Base-by-base conservation (phyloP, 441 rosid genomes). In the Populus trichocarpa region DNA sequence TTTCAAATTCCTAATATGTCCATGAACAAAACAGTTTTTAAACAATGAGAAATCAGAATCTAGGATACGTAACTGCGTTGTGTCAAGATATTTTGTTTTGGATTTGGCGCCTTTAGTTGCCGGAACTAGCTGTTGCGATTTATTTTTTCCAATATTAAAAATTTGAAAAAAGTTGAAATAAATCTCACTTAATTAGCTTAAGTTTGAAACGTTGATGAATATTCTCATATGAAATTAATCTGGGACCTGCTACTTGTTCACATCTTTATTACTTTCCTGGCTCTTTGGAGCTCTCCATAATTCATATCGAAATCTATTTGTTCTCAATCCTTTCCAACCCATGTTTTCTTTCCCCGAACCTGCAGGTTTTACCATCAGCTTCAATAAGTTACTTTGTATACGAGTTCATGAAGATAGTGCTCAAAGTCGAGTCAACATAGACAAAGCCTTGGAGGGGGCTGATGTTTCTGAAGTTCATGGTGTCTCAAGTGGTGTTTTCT, bases 291-390 rank as follows among this genome's bases (percentile, higher is more conserved):
- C 57, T 46, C 20, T 14, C 20, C 57, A 46, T 14, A 46, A 46
- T 46, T 46, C 57, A 46, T 14, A 46, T 46, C 57, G 20, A 46
- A 14, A 14, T 5, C 57, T 3, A 4, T 46, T 1, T 14, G 20
- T 14, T 46, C 6, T 14, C 18, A 46, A 13, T 20, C 57, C 57
- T 46, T 1, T 46, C 20, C 57, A 46, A 14, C 57, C 57, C 57
- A 46, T 14, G 57, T 46, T 46, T 46, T 46, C 9, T 38, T 38
- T 61, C 76, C 79, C 42, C 75, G 26, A 28, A 18, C 67, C 68
- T 83, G 67, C 89, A 95, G 99, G 99, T 93, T 82, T 84, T 95
- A 65, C 99, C 98, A 57, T 95, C 98, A 0, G 98, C 95, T 11
- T 95, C 97, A 8, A 92, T 95, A 82, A 93, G 99, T 83, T 95